A percentile compares a stretch with the other conserved stretches of the same genome.
Evolutionary conservation across 176 grass and related monocot species (phyloP).

Genomic region (Stipa capillata): DNA sequence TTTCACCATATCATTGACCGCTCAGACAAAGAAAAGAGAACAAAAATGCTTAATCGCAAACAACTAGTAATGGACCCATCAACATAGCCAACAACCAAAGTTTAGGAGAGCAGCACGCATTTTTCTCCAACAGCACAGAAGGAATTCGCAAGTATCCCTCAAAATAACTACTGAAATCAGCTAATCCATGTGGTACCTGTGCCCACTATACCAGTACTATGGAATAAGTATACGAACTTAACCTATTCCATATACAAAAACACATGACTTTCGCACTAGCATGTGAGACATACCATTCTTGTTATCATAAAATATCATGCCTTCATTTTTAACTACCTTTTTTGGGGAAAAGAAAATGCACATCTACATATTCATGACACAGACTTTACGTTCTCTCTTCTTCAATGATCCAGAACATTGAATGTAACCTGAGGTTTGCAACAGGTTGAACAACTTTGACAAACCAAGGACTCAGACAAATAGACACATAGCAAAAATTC

Average conservation of each 20-base stretch:
- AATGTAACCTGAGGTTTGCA: neutral
- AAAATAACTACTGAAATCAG: neutral
- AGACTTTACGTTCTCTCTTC: neutral
- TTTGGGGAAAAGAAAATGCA: neutral
- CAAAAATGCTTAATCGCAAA: neutral
- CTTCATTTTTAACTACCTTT: neutral
- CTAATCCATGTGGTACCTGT: neutral
- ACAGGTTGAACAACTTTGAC: neutral
- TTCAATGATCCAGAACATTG: neutral
- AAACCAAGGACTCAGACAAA: neutral
- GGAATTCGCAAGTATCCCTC: neutral
- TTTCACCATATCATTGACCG: neutral
- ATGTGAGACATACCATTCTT: neutral
- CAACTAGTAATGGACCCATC: too few relatives aligned
- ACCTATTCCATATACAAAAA: neutral
- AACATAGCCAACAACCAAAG: neutral
- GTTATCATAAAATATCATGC: neutral
- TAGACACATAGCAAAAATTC: too few relatives aligned
- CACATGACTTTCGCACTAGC: neutral
- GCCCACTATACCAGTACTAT: neutral
- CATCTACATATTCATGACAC: neutral
- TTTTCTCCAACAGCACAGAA: too few relatives aligned
- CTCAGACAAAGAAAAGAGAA: neutral
- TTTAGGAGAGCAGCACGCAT: neutral
- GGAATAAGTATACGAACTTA: neutral